These are phyloP conservation scores for Colletotrichum aenigma DNA, from an alignment of 2,329 filamentous ascomycete species.

Conservation along the genomic window DNA sequence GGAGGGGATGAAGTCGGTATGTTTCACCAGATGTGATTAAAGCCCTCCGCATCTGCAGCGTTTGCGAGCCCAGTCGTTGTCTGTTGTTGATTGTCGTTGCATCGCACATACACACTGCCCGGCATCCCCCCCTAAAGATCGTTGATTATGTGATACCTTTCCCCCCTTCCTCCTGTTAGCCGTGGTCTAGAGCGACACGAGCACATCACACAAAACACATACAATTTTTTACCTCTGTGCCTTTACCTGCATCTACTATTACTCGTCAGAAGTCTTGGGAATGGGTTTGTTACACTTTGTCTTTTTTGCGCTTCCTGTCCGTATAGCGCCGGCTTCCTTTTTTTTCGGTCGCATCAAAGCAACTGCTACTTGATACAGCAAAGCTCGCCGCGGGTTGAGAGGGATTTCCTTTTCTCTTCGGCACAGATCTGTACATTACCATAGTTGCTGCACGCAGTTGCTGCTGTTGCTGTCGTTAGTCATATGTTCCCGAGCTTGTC, in stretches of 20 bases:
- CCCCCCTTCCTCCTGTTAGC: constrained; percentile 17
- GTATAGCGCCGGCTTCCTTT: constrained; percentile 18
- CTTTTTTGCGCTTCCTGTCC: constrained; percentile 22
- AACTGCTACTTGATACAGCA: constrained; percentile 39
- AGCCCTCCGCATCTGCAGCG: constrained; percentile 41
- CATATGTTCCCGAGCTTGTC: constrained; percentile 15
- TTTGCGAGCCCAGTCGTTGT: constrained; percentile 25
- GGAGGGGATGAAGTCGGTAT: constrained; percentile 93
- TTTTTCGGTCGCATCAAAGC: constrained; percentile 37
- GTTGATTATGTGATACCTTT: constrained; percentile 37
- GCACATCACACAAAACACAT: constrained; percentile 16
- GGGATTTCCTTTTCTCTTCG: constrained; percentile 35
- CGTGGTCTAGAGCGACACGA: constrained; percentile 19
- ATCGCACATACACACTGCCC: constrained; percentile 24
- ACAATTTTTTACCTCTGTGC: constrained; percentile 16
- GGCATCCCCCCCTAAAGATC: constrained; percentile 18
- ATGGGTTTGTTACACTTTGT: constrained; percentile 34
- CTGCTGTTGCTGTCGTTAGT: constrained; percentile 36
- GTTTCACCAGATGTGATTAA: constrained; percentile 89
- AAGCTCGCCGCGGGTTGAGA: constrained; percentile 41
- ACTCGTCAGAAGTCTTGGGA: constrained; percentile 26
- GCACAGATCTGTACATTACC: constrained; percentile 61
- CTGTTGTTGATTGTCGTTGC: constrained; percentile 25
- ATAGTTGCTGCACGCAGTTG: constrained; percentile 48
- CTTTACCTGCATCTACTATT: constrained; percentile 17